A percentile compares a stretch with the other conserved stretches of the same genome.
phyloP scores from a whole-genome alignment of 306 rosid species.

The Rosa multiflora region DNA sequence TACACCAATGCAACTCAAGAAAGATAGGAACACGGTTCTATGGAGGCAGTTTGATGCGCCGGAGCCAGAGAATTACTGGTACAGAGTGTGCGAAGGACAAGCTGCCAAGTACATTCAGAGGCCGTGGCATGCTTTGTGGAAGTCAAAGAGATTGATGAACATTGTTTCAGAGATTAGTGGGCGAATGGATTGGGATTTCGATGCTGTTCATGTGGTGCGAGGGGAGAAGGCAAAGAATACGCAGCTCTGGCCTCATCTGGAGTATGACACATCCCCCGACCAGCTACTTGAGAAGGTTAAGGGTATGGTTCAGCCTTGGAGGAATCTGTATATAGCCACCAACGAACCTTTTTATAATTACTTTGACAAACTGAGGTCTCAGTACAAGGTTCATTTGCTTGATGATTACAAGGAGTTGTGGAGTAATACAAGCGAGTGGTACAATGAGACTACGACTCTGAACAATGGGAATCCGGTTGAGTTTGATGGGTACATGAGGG shows the following conservation, averaged over 20 bases:
- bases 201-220: conserved; percentile 86
- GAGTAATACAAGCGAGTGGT: conserved; percentile 91
- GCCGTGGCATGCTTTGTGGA: conserved; percentile 98
- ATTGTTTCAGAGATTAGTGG: conserved; percentile 89
- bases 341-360: conserved; percentile 89
- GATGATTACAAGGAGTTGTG: conserved; percentile 91
- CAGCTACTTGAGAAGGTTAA: conserved; percentile 65
- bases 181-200: conserved; percentile 96
- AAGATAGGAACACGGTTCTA: conserved; percentile 65
- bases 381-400: conserved; percentile 86
- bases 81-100: conserved; percentile 91
- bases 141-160: conserved; percentile 96
- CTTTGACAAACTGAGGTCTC: conserved; percentile 88
- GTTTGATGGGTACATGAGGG: conserved; percentile 99
- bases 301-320: conserved; percentile 80
- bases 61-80: conserved; percentile 98
- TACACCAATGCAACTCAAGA: conserved; percentile 81
- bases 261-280: conserved; percentile 80
- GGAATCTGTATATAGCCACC: conserved; percentile 85
- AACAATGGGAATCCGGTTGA: conserved; percentile 81
- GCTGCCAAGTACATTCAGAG: conserved; percentile 80
- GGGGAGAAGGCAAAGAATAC: conserved; percentile 90
- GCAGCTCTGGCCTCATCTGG: conserved; percentile 92
- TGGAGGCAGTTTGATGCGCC: conserved; percentile 93
- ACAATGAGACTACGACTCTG: conserved; percentile 65